A percentile compares a stretch with the other conserved stretches of the same genome.
These are phyloP conservation scores for Polygonum aviculare DNA, from an alignment of 148 eudicot genomes.

Conservation along the genomic window DNA sequence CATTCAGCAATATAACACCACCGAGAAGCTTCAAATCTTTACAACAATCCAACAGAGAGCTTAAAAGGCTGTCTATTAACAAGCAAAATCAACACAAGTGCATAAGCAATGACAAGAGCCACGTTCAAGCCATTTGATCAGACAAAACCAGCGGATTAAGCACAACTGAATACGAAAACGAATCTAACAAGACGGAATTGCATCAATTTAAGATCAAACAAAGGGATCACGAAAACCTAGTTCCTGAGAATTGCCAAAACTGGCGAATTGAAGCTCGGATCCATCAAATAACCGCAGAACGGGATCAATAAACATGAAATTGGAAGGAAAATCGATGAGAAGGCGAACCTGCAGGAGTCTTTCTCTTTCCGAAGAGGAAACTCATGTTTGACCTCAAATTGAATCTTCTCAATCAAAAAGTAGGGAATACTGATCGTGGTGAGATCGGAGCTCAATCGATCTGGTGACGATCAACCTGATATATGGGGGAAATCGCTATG, in stretches of 20 bases:
- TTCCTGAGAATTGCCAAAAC: background rate
- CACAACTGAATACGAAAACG: background rate
- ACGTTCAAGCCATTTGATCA: background rate
- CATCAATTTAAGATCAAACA: background rate
- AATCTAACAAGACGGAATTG: background rate
- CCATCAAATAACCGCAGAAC: background rate
- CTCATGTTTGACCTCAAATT: constrained; percentile 40
- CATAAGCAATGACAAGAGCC: background rate
- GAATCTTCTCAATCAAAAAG: background rate
- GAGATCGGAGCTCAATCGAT: background rate
- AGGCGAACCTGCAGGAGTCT: constrained; percentile 77
- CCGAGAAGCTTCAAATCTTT: no score
- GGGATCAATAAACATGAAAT: background rate
- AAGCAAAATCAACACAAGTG: no score
- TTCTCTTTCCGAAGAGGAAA: constrained; percentile 78
- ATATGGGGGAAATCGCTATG: background rate
- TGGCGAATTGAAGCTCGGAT: background rate
- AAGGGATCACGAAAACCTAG: background rate
- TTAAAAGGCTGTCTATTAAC: no score
- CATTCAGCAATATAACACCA: no score
- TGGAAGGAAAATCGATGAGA: background rate
- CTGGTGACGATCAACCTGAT: background rate
- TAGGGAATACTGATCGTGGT: background rate
- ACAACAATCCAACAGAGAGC: no score
- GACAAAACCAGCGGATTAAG: background rate